These are phyloP conservation scores for Dothideomycetidae sp. DNA, from an alignment of 2,329 filamentous ascomycete species.

Conservation along the genomic window DNA sequence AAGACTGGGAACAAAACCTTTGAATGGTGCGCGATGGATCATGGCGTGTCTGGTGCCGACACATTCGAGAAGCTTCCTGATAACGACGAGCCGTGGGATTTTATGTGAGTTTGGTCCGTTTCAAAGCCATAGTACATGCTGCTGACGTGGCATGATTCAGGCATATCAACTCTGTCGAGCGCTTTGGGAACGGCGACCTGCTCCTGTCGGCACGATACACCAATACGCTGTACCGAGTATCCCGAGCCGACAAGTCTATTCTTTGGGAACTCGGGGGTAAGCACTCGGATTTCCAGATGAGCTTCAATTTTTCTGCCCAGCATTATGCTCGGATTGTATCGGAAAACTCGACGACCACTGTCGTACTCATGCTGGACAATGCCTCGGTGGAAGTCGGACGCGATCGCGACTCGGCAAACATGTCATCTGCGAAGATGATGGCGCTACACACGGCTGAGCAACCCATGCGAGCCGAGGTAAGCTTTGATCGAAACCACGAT, in stretches of 20 bases:
- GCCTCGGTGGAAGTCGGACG: conserved; percentile 1
- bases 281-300: conserved; percentile 17
- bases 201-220: conserved; percentile 27
- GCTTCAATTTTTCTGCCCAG: conserved; percentile 25
- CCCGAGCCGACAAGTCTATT: conserved; percentile 21
- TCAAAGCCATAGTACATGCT: too few relatives aligned
- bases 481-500: too few relatives aligned
- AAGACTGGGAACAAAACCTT: conserved; percentile 20
- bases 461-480: conserved; percentile 1
- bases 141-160: conserved; percentile 12
- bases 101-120: conserved; percentile 3
- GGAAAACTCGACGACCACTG: conserved; percentile 5
- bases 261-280: conserved; percentile 26
- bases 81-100: conserved; percentile 17
- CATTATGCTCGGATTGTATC: conserved; percentile 23
- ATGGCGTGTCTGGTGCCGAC: conserved; percentile 22
- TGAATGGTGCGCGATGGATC: conserved; percentile 21
- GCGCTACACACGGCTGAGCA: conserved; percentile 4
- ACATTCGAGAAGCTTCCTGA: conserved; percentile 24
- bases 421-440: conserved; percentile 4
- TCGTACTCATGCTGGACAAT: conserved; percentile 9
- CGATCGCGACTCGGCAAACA: neutral
- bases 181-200: conserved; percentile 25
- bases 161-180: conserved; percentile 28
- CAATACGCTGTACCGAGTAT: conserved; percentile 26